Conservation (phyloP, 2,329 filamentous ascomycete genomes). For the Scedosporium minutisporum region DNA sequence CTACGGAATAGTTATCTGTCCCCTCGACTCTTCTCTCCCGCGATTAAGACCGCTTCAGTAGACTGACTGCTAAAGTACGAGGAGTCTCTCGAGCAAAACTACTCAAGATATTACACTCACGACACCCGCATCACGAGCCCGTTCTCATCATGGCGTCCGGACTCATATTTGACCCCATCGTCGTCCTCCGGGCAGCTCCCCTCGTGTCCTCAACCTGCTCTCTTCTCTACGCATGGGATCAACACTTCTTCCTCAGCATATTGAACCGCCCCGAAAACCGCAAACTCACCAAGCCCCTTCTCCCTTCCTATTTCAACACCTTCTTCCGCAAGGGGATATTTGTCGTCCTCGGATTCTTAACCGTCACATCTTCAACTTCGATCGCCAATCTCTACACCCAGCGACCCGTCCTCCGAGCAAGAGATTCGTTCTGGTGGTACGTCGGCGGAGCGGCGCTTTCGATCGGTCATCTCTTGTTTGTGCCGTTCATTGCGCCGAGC, state of each 20-base stretch:
- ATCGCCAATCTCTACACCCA: slow-evolving; percentile 16
- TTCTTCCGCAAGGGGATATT: slow-evolving; percentile 28
- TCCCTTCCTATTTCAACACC: slow-evolving; percentile 31
- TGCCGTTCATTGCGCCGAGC: slow-evolving; percentile 22
- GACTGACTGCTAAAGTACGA: no score
- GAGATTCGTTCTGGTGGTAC: slow-evolving; percentile 22
- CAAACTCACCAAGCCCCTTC: slow-evolving; percentile 22
- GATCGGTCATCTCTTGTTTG: slow-evolving; percentile 21
- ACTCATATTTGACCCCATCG: slow-evolving; percentile 26
- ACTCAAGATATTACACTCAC: no score
- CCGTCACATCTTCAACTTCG: slow-evolving; percentile 22
- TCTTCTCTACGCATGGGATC: slow-evolving; percentile 34
- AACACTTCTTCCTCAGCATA: slow-evolving; percentile 30
- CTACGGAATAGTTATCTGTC: no score
- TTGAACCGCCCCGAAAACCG: slow-evolving; percentile 22
- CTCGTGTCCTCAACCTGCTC: slow-evolving; percentile 37
- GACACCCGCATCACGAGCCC: no score
- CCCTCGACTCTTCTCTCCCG: no score
- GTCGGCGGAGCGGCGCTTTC: slow-evolving; percentile 20
- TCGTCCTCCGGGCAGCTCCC: slow-evolving; percentile 31
- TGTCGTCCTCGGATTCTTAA: slow-evolving; percentile 23
- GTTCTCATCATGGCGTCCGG: slow-evolving; percentile 24
- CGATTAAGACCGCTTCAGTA: no score
- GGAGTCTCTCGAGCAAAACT: no score
- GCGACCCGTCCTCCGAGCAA: slow-evolving; percentile 13